These are phyloP conservation scores for Ogataea thermomethanolica DNA, from an alignment of 805 yeast genomes.

Conservation along the genomic window DNA sequence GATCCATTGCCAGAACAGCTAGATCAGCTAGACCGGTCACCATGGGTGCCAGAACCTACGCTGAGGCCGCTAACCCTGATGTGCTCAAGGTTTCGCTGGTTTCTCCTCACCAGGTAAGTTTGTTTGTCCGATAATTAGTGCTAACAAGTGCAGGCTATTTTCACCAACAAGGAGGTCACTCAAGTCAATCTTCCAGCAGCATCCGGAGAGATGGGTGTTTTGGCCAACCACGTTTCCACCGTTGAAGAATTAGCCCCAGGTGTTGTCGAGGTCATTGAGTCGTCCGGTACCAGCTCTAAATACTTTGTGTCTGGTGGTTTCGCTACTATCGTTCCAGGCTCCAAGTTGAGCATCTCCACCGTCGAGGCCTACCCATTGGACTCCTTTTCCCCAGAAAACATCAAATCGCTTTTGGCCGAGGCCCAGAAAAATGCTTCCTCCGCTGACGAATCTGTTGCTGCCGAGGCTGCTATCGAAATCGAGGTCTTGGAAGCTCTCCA, in stretches of 20 bases:
- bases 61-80: conserved; percentile 65
- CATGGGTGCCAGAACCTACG: conserved; percentile 76
- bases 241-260: conserved; percentile 97
- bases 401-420: conserved; percentile 79
- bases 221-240: conserved; percentile 96
- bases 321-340: conserved; percentile 94
- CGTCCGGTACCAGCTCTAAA: conserved; percentile 65
- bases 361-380: conserved; percentile 94
- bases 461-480: conserved; percentile 92
- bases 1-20: conserved; percentile 57
- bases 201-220: conserved; percentile 93
- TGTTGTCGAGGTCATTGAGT: conserved; percentile 84
- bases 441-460: conserved; percentile 82
- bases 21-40: conserved; percentile 56
- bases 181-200: conserved; percentile 96
- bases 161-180: conserved; percentile 36
- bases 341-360: conserved; percentile 84
- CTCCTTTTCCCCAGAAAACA: conserved; percentile 74
- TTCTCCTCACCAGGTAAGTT: conserved; percentile 68
- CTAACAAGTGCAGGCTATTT: conserved; percentile 24
- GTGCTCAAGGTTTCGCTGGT: conserved; percentile 85
- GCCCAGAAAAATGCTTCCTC: conserved; percentile 89
- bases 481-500: conserved; percentile 95
- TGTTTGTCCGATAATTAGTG: conserved; percentile 1
- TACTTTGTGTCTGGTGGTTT: conserved; percentile 95